Base-by-base conservation (phyloP, 2,329 filamentous ascomycete genomes). In the Phaeoacremonium minimum region DNA sequence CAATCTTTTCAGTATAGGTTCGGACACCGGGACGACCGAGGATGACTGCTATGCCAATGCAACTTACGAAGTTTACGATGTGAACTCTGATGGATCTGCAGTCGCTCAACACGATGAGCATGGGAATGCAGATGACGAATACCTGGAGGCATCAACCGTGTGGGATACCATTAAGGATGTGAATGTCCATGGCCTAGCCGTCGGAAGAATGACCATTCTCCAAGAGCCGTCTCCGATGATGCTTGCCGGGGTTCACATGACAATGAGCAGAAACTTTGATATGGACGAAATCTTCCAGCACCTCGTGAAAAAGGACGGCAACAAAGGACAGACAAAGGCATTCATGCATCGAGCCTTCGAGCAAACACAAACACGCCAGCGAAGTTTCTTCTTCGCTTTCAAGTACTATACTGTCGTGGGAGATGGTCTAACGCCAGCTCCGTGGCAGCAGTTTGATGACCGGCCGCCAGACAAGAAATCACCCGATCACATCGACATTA, bases 351-450 rank as follows among this genome's bases (percentile, higher is more conserved):
- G 74, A 17, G 67, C 71, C n/a, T 77, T 61, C 35, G 54, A 62
- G 13, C 43, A 55, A 3, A 60, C 69, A 18, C 49, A 58, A 5
- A 58, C 71, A 7, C 69, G 68, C 11, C 76, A 76, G 45, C 63
- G 71, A 6, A 73, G 70, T 7, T 80, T 81, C 51, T 71, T 80
- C 45, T 81, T 83, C 50, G 73, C 68, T 29, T 80, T 83, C 51
- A 80, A 82, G 46, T 83, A 81, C 50, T 81, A 79, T 48, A 82
- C 77, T 5, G 64, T 80, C 6, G 68, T 82, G 11, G 72, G 69
- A 2, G 64, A 73, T 5, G 69, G 67, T 4, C 68, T 77, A 28
- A 62, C 66, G 19, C 77, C 79, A 0, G 73, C 77, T 47, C 63
- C 72, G 6, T 83, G 77, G 77, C 79, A 83, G 48, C 58, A 64